These are phyloP conservation scores for Neurospora intermedia DNA, from an alignment of 495 filamentous ascomycete species.

Conservation along the genomic window DNA sequence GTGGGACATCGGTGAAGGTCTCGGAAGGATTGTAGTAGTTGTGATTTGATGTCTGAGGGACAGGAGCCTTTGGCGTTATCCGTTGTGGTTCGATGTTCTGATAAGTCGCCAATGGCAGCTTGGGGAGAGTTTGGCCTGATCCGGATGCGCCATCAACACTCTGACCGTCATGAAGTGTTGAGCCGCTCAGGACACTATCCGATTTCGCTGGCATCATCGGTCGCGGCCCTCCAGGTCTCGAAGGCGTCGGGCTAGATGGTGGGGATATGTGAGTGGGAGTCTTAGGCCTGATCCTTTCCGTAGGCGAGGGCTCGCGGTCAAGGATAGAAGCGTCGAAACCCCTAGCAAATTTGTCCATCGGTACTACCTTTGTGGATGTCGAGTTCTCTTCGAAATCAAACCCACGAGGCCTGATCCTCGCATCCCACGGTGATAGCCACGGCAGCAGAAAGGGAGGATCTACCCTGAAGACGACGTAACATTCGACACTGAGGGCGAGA, in stretches of 20 bases:
- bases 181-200: background rate
- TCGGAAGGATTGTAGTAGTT: background rate
- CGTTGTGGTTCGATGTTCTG: background rate
- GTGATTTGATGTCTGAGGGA: background rate
- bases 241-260: background rate
- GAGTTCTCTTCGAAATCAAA: background rate
- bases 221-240: background rate
- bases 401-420: background rate
- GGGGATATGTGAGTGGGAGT: background rate
- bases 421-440: background rate
- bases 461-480: background rate
- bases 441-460: conserved; percentile 7
- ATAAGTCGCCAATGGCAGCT: background rate
- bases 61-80: background rate
- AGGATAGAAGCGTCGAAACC: background rate
- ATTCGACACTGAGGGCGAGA: background rate
- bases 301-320: background rate
- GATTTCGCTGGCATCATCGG: background rate
- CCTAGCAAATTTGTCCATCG: background rate
- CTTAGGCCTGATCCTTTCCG: background rate
- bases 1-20: background rate
- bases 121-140: background rate
- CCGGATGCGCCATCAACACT: background rate
- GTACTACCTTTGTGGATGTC: background rate
- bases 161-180: background rate